Base-by-base conservation (phyloP, 768 basidiomycete genomes). In the Suillus bovinus region DNA sequence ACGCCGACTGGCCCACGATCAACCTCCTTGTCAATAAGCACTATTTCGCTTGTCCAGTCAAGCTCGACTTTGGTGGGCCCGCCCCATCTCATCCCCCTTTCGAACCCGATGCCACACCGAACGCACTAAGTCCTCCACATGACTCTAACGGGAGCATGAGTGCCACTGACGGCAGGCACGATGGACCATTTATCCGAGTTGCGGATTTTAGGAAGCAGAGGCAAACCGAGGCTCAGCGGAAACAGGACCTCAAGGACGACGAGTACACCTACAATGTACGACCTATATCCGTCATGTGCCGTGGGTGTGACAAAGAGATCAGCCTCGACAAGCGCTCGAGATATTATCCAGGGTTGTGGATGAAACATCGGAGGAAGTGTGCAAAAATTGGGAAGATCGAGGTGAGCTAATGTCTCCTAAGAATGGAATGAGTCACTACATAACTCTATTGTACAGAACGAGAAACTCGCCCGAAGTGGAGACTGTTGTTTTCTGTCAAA, bases 291-390 rank as follows among this genome's bases (percentile, higher is more conserved):
- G 76, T 77, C 4, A 58, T 63, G 4, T 77, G 76, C 47, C 50
- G 39, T 11, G 77, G 69, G 34, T 77, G 77, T 36, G 13, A 56
- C 36, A 76, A 55, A 61, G 65, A 61, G 20, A 78, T 77, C 44
- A 74, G 74, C 49, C 71, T 77, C 16, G 77, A 77, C 52, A 74
- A 73, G 59, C 60, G 76, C 47, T 74, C 70, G 3, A 58, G 63
- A 29, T 78, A 78, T 64, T 78, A 77, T 46, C 74, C 76, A 17
- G 76, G 76, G 8, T 44, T 77, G 9, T 77, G 76, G 76, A 41
- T 55, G 56, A 77, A 77, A 62, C 76, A 77, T 59, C 69, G 60
- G 46, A 31, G 61, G 3, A 76, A 76, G 61, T 77, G 77, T 42
- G 66, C 63, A 29, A 22, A 56, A 31, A 63, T 74, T 44, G 63